Base-by-base conservation (phyloP, 352 stramenopile genomes). In the Globisporangium cylindrosporum region DNA sequence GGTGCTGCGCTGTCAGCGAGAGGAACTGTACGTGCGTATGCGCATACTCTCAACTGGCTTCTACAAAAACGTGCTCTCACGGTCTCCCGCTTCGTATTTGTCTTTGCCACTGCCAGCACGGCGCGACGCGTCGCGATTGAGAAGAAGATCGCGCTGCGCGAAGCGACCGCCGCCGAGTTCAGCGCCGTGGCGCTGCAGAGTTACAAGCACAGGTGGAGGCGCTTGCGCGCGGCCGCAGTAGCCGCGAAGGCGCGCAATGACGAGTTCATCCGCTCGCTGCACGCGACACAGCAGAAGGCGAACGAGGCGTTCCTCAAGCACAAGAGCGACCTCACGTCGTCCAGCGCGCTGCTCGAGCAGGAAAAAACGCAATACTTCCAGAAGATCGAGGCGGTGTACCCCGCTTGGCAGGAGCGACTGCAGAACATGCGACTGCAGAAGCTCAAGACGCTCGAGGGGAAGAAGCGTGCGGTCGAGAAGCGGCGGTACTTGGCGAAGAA, bases 161-260 rank as follows among this genome's bases (percentile, higher is more conserved):
- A 95, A 67, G 82, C 86, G 43, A 94, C 85, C 15, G 79, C 84
- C 7, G 86, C 83, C 36, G 88, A 95, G 74, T 91, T 90, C 67
- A 92, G 83, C 56, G 79, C 81, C 4, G 77, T 91, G 15, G 78
- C 84, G 18, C 69, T 86, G 27, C 84, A 95, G 69, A 91, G 76
- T 66, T 75, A 62, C 58, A 84, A 77, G 27, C 81, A 87, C 46
- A 91, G 91, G 62, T 87, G 74, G 78, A 91, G 91, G 59, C 61
- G 69, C 4, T 62, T 86, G 48, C 79, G 82, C 3, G 70, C 76
- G 0, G 68, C 79, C 0, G 76, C 80, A 0, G 64, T 87, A 1
- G 38, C 71, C 0, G 79, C 79, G 9, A 89, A 84, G 65, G 79
- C 75, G 36, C 76, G 68, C 29, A 93, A 94, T 62, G 81, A 93